Evolutionary conservation across 140 eudicot species (phyloP).

Genomic region (Senecio squalidus): DNA sequence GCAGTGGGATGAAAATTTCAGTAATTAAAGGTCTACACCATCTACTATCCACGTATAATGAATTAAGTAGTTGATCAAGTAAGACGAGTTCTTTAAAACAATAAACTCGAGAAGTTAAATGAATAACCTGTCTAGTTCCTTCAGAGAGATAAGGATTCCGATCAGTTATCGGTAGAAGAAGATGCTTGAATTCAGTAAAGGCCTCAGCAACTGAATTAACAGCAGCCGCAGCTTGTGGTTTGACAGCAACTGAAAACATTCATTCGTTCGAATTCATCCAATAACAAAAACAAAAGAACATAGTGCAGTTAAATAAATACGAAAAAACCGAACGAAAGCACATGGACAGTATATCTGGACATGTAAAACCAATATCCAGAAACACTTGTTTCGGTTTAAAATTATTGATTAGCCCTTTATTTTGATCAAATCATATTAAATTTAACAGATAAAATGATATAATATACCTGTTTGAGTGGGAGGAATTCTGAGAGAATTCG

Average conservation of each 20-base stretch:
- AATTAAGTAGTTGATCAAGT: too few relatives aligned
- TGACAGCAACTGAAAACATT: conserved; percentile 45
- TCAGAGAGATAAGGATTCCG: conserved; percentile 92
- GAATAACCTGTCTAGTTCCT: conserved; percentile 89
- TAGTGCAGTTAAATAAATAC: background rate
- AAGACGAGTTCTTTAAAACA: too few relatives aligned
- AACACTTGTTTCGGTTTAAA: too few relatives aligned
- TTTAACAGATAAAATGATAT: too few relatives aligned
- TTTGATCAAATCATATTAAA: too few relatives aligned
- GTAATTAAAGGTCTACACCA: background rate
- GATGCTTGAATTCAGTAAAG: conserved; percentile 77
- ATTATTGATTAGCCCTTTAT: too few relatives aligned
- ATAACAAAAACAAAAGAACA: background rate
- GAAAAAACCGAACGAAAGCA: background rate
- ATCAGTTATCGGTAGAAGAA: conserved; percentile 90
- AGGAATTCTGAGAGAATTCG: conserved; percentile 18
- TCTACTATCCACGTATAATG: too few relatives aligned
- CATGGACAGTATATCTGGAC: background rate
- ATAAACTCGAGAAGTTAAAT: too few relatives aligned
- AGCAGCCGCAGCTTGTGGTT: conserved; percentile 56
- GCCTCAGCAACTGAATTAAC: conserved; percentile 49
- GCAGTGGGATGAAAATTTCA: background rate
- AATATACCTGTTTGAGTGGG: conserved; percentile 41
- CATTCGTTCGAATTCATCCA: background rate
- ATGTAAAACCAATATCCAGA: background rate